Percentiles rank a stretch among this genome's conserved stretches.
phyloP scores from a whole-genome alignment of 2,329 filamentous ascomycete species.

The Calycina herbarum region DNA sequence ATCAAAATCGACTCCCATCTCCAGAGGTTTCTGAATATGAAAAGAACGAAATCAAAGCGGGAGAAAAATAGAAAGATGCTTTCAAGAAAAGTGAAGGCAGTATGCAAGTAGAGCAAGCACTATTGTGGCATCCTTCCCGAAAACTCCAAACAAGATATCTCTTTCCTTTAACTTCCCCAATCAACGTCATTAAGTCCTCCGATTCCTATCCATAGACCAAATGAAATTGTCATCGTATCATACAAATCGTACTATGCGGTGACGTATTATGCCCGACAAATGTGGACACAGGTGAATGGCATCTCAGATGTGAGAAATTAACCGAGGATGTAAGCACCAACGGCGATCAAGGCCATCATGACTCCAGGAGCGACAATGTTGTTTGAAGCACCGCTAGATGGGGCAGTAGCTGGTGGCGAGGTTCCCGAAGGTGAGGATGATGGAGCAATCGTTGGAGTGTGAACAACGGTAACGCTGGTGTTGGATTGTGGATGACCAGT shows the following conservation, averaged over 20 bases:
- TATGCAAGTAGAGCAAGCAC: slow-evolving; percentile 13
- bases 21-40: slow-evolving; percentile 2
- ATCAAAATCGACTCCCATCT: slow-evolving; percentile 2
- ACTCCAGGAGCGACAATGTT: slow-evolving; percentile 7
- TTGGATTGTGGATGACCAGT: slow-evolving; percentile 9
- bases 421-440: neutral
- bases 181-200: slow-evolving; percentile 5
- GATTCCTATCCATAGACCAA: slow-evolving; percentile 4
- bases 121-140: neutral
- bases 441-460: slow-evolving; percentile 7
- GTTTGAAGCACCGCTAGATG: neutral
- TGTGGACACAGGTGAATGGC: neutral
- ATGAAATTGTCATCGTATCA: slow-evolving; percentile 4
- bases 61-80: slow-evolving; percentile 6
- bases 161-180: slow-evolving; percentile 1
- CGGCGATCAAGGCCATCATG: slow-evolving; percentile 7
- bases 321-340: slow-evolving; percentile 12
- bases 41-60: slow-evolving; percentile 4
- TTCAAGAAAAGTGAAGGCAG: slow-evolving; percentile 8
- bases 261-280: slow-evolving; percentile 4
- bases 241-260: slow-evolving; percentile 7
- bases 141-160: neutral
- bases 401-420: neutral
- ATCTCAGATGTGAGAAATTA: slow-evolving; percentile 6
- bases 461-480: slow-evolving; percentile 3